phyloP scores from a whole-genome alignment of 169 alveolate genomes.

The Amoebophrya sp. region DNA sequence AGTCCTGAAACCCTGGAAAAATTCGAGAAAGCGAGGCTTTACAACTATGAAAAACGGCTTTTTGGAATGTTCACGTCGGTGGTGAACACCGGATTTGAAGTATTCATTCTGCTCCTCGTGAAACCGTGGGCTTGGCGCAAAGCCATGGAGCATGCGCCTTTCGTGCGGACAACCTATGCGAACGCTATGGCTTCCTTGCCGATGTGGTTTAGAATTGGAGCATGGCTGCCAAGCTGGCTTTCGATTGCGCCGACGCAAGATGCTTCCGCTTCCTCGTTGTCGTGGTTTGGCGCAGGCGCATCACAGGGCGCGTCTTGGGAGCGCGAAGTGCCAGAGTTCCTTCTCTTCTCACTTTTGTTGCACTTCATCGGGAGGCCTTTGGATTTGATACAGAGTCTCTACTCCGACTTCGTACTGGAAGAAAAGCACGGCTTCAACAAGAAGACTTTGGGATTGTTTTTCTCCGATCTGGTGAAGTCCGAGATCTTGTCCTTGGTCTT shows the following conservation, averaged over 20 bases:
- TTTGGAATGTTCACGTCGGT: constrained; percentile 43
- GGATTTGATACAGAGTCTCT: constrained; percentile 46
- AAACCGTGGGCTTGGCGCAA: constrained; percentile 46
- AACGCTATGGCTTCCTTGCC: constrained; percentile 41
- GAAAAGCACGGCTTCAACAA: constrained; percentile 79
- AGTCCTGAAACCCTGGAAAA: constrained; percentile 30
- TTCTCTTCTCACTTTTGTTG: constrained; percentile 27
- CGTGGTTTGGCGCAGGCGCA: too few species aligned
- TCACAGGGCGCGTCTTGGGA: background rate
- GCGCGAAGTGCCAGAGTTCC: constrained; percentile 20
- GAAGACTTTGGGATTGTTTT: constrained; percentile 61
- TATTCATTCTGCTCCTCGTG: constrained; percentile 38
- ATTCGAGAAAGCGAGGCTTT: constrained; percentile 38
- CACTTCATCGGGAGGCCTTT: constrained; percentile 29
- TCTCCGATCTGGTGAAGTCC: constrained; percentile 66
- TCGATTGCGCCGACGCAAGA: too few species aligned
- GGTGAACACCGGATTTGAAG: constrained; percentile 30
- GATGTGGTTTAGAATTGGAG: too few species aligned
- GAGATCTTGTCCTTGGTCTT: constrained; percentile 55
- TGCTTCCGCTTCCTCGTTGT: too few species aligned
- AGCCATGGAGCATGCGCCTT: background rate
- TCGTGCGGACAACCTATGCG: background rate
- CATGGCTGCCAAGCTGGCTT: too few species aligned
- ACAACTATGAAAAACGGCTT: constrained; percentile 50
- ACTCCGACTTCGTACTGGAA: constrained; percentile 74